Base-by-base conservation (phyloP, 2,329 filamentous ascomycete species). In the Colletotrichum paranaense region DNA sequence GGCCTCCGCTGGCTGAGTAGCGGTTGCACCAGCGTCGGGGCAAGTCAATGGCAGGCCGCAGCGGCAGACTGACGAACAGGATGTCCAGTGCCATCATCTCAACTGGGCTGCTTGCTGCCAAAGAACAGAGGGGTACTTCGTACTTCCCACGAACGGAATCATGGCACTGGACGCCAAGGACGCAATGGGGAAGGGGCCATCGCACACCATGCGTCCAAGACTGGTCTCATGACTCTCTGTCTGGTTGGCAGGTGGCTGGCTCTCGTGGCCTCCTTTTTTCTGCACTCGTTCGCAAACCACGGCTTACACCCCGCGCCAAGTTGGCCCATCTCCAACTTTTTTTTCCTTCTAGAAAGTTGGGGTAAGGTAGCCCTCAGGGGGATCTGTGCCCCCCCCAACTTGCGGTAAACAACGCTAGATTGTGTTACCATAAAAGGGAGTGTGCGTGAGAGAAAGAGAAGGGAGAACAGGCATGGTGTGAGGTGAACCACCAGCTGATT, bases 191-290 rank as follows among this genome's bases (percentile, higher is more conserved):
- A 67, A 49, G 38, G 66, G 49, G 49, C 2, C 49, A 68, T 68
- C 64, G 42, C 69, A 58, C 69, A 68, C 69, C 58, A 68, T 32
- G 57, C 49, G 67, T 35, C 59, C 52, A 63, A 69, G 66, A 73
- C 66, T 53, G 66, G 66, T 68, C 70, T 60, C 70, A 73, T 73
- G 70, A 73, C 66, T 69, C 38, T 64, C 38, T 19, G 30, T 16
- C 28, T 22, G 56, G 59, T 53, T 73, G 70, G 70, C 70, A 73
- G 70, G 70, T 73, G 70, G 66, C 59, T 69, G 53, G 66, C 53
- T 73, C 70, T 60, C 70, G 70, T 69, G 70, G 66, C 70, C 60
- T 63, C 53, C 46, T 60, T 64, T 55, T 55, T 56, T 5, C 9
- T 12, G 60, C 59, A n/a, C 7, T 19, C 6, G 19, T 19, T 62